Conservation (phyloP, 1,284 basidiomycete species). For the Exsudoporus floridanus region DNA sequence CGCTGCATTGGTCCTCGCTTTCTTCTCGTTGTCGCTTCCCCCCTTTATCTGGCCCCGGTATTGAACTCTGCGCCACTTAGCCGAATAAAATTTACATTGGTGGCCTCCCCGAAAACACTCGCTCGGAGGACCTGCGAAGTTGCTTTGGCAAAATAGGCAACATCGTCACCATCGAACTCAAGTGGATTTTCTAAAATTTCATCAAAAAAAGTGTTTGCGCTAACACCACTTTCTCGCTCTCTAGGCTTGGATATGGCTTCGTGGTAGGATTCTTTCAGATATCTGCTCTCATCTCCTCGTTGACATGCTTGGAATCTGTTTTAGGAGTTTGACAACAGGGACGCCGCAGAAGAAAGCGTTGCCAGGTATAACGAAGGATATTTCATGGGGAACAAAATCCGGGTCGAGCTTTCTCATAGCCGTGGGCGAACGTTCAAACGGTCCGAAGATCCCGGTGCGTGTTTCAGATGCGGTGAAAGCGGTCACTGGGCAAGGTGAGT, state of each 20-base stretch:
- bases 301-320: neutral
- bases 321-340: slow-evolving; percentile 77
- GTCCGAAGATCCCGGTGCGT: slow-evolving; percentile 75
- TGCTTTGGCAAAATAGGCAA: slow-evolving; percentile 83
- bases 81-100: slow-evolving; percentile 89
- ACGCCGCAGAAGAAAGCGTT: slow-evolving; percentile 81
- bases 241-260: slow-evolving; percentile 76
- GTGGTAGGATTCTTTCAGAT: slow-evolving; percentile 54
- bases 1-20: slow-evolving; percentile 39
- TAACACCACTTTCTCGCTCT: slow-evolving; percentile 10
- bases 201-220: neutral
- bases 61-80: slow-evolving; percentile 69
- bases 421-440: slow-evolving; percentile 78
- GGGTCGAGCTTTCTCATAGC: slow-evolving; percentile 79
- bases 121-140: slow-evolving; percentile 75
- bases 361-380: slow-evolving; percentile 81
- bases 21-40: slow-evolving; percentile 50
- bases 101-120: slow-evolving; percentile 80
- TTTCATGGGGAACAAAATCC: slow-evolving; percentile 87
- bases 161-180: slow-evolving; percentile 75
- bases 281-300: neutral
- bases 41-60: slow-evolving; percentile 46
- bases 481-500: slow-evolving; percentile 84
- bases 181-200: slow-evolving; percentile 51
- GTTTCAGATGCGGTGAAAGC: slow-evolving; percentile 78